Evolutionary conservation across 257 asterid genomes (phyloP).

Genomic region (Solanum stenotomum): DNA sequence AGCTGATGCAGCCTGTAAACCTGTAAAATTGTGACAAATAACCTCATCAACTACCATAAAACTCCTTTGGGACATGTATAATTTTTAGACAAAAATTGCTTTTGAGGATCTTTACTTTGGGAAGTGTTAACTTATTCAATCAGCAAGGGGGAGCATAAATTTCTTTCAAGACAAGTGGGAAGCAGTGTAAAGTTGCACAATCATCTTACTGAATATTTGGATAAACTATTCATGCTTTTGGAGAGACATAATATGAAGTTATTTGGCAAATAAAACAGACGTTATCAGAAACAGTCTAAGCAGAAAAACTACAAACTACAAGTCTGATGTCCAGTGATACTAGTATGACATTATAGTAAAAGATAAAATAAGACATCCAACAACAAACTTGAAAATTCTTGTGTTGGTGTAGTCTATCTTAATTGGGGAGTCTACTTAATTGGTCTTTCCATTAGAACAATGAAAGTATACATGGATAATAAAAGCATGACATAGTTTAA

Average conservation of each 20-base stretch:
- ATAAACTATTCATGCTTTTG: background rate
- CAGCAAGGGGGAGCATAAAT: background rate
- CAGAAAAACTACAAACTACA: background rate
- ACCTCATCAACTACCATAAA: background rate
- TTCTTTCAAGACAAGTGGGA: background rate
- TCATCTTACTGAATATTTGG: background rate
- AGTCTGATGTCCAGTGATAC: background rate
- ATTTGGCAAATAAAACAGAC: background rate
- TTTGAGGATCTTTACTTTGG: background rate
- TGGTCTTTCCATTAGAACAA: background rate
- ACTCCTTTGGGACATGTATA: background rate
- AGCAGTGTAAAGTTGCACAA: background rate
- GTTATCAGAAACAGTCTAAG: background rate
- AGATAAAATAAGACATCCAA: background rate
- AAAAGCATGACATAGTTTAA: background rate
- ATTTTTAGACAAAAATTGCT: background rate
- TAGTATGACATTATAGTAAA: background rate
- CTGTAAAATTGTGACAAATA: slow-evolving; percentile 17
- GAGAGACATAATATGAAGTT: background rate
- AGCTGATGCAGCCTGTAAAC: slow-evolving; percentile 93
- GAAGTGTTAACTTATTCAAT: background rate
- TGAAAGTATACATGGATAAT: background rate
- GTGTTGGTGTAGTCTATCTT: background rate
- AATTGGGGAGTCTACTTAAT: background rate
- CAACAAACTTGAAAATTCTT: background rate